Percentiles rank a stretch among this genome's conserved stretches.
Conservation (phyloP, 306 rosid species). For the Adenanthera pavonina region DNA sequence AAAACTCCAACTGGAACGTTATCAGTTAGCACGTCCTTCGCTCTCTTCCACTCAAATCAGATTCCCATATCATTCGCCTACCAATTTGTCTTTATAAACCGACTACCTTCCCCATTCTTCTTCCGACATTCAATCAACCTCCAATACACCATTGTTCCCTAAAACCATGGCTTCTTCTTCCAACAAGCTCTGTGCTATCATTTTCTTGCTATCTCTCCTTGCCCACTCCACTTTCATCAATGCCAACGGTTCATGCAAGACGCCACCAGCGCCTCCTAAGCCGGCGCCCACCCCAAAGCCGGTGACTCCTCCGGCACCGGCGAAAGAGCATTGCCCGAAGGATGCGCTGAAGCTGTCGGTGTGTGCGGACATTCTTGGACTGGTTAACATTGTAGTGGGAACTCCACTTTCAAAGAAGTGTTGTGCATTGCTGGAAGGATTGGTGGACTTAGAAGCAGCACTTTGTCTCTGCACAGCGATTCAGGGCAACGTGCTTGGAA, state of each 20-base stretch:
- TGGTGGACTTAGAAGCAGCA: constrained; percentile 74
- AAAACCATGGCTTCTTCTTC: constrained; percentile 45
- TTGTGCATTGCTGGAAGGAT: constrained; percentile 67
- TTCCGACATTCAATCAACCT: background rate
- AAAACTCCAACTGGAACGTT: constrained; percentile 49
- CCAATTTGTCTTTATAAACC: constrained; percentile 53
- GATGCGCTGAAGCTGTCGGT: constrained; percentile 73
- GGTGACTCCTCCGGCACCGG: background rate
- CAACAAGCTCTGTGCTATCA: constrained; percentile 47
- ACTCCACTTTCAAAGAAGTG: constrained; percentile 60
- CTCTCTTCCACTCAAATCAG: constrained; percentile 59
- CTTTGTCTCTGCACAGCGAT: constrained; percentile 82
- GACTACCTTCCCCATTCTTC: background rate
- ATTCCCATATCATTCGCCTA: constrained; percentile 43
- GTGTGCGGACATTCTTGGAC: constrained; percentile 65
- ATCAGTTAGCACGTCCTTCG: constrained; percentile 53
- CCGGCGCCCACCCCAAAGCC: background rate
- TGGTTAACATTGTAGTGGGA: constrained; percentile 53
- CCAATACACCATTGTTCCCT: background rate
- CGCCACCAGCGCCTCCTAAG: background rate
- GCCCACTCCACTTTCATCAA: constrained; percentile 51
- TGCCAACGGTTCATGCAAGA: constrained; percentile 45
- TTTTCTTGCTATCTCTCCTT: constrained; percentile 58
- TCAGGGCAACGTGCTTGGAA: constrained; percentile 78
- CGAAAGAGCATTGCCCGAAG: constrained; percentile 47